Base-by-base conservation (phyloP, 768 basidiomycete genomes). In the Austroboletus festivus region DNA sequence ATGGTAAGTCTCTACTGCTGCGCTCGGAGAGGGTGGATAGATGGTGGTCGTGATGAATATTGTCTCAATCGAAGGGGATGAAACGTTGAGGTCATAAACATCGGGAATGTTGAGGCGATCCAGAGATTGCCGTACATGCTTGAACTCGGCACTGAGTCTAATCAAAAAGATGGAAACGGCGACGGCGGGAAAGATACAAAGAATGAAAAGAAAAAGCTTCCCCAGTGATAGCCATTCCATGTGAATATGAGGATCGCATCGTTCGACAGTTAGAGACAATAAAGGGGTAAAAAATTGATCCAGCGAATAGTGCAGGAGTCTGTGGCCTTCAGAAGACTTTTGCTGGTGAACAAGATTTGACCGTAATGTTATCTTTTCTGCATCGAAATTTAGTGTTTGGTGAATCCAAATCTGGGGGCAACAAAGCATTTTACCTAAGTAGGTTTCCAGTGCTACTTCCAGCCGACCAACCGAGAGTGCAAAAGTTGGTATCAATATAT, bases 401-500 rank as follows among this genome's bases (percentile, higher is more conserved):
- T 38, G 19, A 26, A 37, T 44, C 16, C n/a, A 56, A 30, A 22
- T 41, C 15, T 47, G 13, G 37, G 24, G n/a, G 13, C 3, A 39
- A 24, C 28, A 22, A 21, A 28, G 13, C 30, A 13, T 60, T 79
- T 51, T 62, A 85, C 88, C 84, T 54, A 74, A 58, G 53, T 69
- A 63, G 18, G 65, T 62, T 40, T 82, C 80, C 42, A 90, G 62
- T 19, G 72, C 71, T 2, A 87, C 83, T 58, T 86, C 81, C 49
- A 89, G 66, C 60, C 74, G 73, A 38, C 82, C 82, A 37, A 90
- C 70, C 7, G 86, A 80, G n/a, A 89, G 67, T 4, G 79, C 63
- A 57, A 91, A 91, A n/a, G 80, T 79, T 8, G 89, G 89, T 38
- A 91, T 62, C 38, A 85, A 67, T 18, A 89, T 63, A 52, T 78